Conservation (phyloP, 1,284 basidiomycete genomes). For the Xerocomus minutiporus region DNA sequence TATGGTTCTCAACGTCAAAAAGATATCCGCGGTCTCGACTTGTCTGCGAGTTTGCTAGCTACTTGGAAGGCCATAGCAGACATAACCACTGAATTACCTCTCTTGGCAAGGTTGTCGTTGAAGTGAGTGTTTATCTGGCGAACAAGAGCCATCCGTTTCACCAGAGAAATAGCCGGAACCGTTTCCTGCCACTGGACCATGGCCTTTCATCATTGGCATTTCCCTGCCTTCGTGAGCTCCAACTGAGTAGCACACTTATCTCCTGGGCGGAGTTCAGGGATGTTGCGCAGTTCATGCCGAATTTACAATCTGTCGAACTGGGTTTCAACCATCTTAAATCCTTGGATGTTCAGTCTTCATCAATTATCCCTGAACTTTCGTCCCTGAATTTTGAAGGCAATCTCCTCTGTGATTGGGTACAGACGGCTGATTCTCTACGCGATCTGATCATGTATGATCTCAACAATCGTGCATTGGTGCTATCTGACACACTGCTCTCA, state of each 20-base stretch:
- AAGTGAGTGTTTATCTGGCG: slow-evolving; percentile 53
- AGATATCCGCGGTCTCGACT: slow-evolving; percentile 79
- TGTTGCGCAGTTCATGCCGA: slow-evolving; percentile 55
- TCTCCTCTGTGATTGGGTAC: slow-evolving; percentile 55
- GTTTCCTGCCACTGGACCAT: slow-evolving; percentile 40
- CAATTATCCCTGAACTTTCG: slow-evolving; percentile 37
- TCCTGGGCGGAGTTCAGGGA: slow-evolving; percentile 65
- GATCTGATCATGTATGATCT: slow-evolving; percentile 47
- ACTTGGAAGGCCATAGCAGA: slow-evolving; percentile 67
- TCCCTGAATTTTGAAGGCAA: slow-evolving; percentile 78
- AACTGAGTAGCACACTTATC: slow-evolving; percentile 71
- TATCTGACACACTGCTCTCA: slow-evolving; percentile 15
- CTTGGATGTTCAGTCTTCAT: slow-evolving; percentile 29
- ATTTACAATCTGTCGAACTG: slow-evolving; percentile 63
- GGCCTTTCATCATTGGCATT: slow-evolving; percentile 45
- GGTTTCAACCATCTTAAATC: slow-evolving; percentile 66
- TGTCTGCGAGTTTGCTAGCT: slow-evolving; percentile 75
- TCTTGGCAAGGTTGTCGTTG: slow-evolving; percentile 64
- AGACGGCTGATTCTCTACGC: slow-evolving; percentile 45
- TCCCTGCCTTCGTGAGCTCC: slow-evolving; percentile 56
- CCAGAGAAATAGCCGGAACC: slow-evolving; percentile 51
- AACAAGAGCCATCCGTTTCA: slow-evolving; percentile 10
- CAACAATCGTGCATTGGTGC: slow-evolving; percentile 5
- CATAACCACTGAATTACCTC: slow-evolving; percentile 62
- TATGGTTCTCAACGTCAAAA: slow-evolving; percentile 17